Evolutionary conservation across 192 early-diverging fungal species (phyloP), one percentile per base, ranked within the genome.

Genomic region (Backusella mclennaniae): DNA sequence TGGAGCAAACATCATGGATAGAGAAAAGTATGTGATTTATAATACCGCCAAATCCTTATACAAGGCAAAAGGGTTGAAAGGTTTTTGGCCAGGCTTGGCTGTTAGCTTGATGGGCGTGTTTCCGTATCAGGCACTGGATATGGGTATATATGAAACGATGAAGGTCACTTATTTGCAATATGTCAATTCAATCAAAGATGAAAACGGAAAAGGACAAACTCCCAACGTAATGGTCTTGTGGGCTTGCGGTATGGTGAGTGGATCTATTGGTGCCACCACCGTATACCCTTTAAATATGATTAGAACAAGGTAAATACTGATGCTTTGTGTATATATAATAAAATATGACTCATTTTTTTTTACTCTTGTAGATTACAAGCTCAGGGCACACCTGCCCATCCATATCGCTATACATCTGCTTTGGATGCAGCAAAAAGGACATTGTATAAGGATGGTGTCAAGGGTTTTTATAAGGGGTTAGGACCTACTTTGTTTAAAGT

Each of bases 271-370:
- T 7, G 92, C 92, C 6, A 84, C 88, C 3, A 83, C 89, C 69
- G 90, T 93, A 35, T 95, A 95, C 80, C 93, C 93, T n/a, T 77
- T 95, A 35, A 86, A 85, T 59, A 83, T 94, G 71, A 83, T 94
- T 31, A 79, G 93, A 35, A 94, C 93, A 26, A 84, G 92, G 93
- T 93, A 88, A 78, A 56, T 39, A 4, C 17, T 63, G 2, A 2
- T 15, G 17, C 0, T 21, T 31, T 19, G 17, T 59, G 23, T 56
- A 33, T 31, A 9, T 38, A 69, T 69, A 26, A 1, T 29, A 46
- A 35, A 41, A 6, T 77, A 17, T 23, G 35, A 12, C 23, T 39
- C 1, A 31, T 21, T 26, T 31, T 31, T 33, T 33, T 33, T 33
- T 38, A 56, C 7, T 73, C 17, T 42, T 56, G n/a, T 75, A 92